Evolutionary conservation across 1,284 basidiomycete species (phyloP).

Genomic region (Irpex sp.): DNA sequence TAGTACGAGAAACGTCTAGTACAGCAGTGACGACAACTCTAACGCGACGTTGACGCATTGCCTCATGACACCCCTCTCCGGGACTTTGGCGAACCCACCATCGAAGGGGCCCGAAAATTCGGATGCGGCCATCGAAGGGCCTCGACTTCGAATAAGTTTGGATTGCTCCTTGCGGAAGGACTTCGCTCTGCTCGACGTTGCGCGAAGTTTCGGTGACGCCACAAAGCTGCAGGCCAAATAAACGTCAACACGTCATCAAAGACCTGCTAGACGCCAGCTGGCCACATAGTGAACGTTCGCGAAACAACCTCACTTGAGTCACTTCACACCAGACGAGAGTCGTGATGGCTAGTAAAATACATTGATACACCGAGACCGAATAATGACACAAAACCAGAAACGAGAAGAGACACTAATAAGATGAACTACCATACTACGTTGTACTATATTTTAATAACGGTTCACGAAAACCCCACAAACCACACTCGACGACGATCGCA

Average conservation of each 20-base stretch:
- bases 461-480: neutral
- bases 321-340: neutral
- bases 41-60: too few relatives aligned
- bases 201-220: neutral
- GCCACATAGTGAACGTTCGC: too few relatives aligned
- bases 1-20: neutral
- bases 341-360: neutral
- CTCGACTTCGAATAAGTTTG: too few relatives aligned
- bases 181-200: neutral
- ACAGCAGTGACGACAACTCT: neutral
- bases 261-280: too few relatives aligned
- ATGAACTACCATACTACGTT: neutral
- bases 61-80: neutral
- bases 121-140: too few relatives aligned
- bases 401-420: neutral
- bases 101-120: neutral
- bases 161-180: too few relatives aligned
- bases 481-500: neutral
- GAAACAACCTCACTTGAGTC: too few relatives aligned
- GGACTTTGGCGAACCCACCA: neutral
- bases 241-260: neutral
- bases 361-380: neutral
- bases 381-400: conserved; percentile 1
- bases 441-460: neutral
- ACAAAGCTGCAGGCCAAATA: neutral